Base-by-base conservation (phyloP, 345 rosid genomes). In the Dimocarpus longan region DNA sequence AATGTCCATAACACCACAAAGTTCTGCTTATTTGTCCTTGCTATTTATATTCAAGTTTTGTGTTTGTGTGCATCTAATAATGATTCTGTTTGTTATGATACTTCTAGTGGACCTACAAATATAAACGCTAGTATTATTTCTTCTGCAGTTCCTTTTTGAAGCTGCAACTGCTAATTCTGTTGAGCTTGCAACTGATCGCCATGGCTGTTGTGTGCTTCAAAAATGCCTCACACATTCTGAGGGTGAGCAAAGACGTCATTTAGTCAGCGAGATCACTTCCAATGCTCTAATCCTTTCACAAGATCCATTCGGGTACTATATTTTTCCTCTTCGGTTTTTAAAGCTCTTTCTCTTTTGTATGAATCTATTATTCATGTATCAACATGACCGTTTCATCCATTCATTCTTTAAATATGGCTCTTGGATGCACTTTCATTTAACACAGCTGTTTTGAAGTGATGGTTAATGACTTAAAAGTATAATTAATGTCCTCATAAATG, bases 201-300 rank as follows among this genome's bases (percentile, higher is more conserved):
- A 92, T 84, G 97, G 97, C 69, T 93, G 98, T 68, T 91, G 93
- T 72, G 95, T 92, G 24, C 92, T 92, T 78, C 97, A 94, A 88
- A 92, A 90, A 81, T 92, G 93, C 83, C 91, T 93, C 66, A 76
- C 81, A 42, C 80, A 84, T 77, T 85, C 83, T 3, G 85, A 82
- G 59, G 96, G 87, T 6, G 92, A 89, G 82, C 88, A 85, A 78
- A 84, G 82, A 40, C 72, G 70, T 19, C 83, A 64, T 54, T 79
- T 93, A 78, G 88, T 90, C 80, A 74, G 80, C 42, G 86, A 87
- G 81, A 84, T 93, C 81, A 85, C 88, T 60, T 83, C 92, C 22
- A 90, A 89, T 82, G 91, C 98, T 60, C 80, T 93, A 70, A 81
- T 89, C 71, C 93, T 93, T 82, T 89, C 93, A 50, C 94, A 88